Evolutionary conservation across 495 filamentous ascomycete genomes (phyloP).

Genomic region (Xylaria venustula): DNA sequence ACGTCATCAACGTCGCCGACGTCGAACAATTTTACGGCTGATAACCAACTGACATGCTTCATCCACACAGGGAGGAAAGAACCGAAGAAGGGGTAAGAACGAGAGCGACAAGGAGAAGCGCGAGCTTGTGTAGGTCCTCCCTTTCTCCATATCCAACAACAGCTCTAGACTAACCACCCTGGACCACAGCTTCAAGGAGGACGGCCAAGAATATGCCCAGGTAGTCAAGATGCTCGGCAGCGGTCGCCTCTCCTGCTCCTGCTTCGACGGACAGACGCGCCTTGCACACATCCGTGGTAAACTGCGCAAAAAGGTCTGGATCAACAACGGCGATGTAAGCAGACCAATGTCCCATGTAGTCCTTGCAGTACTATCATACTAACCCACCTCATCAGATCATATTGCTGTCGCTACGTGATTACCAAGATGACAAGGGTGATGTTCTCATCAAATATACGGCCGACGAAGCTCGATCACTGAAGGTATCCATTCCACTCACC

Average conservation of each 20-base stretch:
- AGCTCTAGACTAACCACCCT: neutral
- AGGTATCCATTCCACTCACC: slow-evolving; percentile 21
- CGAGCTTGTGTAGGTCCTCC: slow-evolving; percentile 56
- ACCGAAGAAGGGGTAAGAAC: slow-evolving; percentile 98
- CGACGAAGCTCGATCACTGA: slow-evolving; percentile 88
- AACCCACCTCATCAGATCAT: slow-evolving; percentile 61
- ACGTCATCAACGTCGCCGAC: slow-evolving; percentile 12
- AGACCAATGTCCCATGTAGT: neutral
- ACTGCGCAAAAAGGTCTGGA: slow-evolving; percentile 97
- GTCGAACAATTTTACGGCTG: neutral
- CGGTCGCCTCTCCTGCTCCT: slow-evolving; percentile 92
- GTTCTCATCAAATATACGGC: slow-evolving; percentile 98
- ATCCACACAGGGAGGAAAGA: slow-evolving; percentile 84
- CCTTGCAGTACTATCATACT: neutral
- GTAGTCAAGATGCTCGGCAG: slow-evolving; percentile 99
- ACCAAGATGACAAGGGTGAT: slow-evolving; percentile 98
- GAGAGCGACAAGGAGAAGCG: slow-evolving; percentile 99
- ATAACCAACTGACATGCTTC: slow-evolving; percentile 1
- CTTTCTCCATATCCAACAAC: neutral
- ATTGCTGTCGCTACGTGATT: slow-evolving; percentile 92
- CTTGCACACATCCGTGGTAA: slow-evolving; percentile 90
- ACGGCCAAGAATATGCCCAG: slow-evolving; percentile 98
- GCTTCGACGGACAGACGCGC: slow-evolving; percentile 91
- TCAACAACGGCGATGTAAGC: slow-evolving; percentile 84
- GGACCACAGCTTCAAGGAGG: slow-evolving; percentile 77